These are phyloP conservation scores for Jackrogersella minutella DNA, from an alignment of 495 filamentous ascomycete species.

Conservation along the genomic window DNA sequence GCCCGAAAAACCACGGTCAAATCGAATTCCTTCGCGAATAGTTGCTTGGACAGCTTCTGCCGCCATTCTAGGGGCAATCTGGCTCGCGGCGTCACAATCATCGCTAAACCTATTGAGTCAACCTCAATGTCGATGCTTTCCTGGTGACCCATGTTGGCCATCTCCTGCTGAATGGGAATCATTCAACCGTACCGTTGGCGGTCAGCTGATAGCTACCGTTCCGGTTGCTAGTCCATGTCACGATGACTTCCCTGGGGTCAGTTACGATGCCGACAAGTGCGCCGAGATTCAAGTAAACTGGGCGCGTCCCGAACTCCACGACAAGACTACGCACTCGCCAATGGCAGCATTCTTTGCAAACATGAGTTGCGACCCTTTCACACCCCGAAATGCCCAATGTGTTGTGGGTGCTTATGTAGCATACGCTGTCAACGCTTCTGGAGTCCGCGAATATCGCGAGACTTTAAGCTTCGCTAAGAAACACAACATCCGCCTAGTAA, in stretches of 20 bases:
- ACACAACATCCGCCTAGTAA: constrained; percentile 57
- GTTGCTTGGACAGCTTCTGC: no score
- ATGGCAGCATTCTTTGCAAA: constrained; percentile 56
- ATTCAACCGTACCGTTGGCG: constrained; percentile 40
- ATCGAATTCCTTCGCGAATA: no score
- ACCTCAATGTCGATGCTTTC: no score
- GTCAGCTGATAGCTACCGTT: constrained; percentile 29
- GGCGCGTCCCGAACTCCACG: constrained; percentile 1
- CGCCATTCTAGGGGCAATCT: no score
- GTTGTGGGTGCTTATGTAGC: constrained; percentile 63
- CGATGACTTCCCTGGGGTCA: constrained; percentile 6
- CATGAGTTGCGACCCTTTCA: constrained; percentile 62
- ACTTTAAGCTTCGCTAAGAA: constrained; percentile 57
- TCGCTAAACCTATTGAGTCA: no score
- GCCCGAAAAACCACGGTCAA: no score
- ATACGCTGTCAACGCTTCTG: constrained; percentile 61
- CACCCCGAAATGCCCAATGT: constrained; percentile 51
- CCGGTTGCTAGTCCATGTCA: constrained; percentile 10
- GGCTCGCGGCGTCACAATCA: no score
- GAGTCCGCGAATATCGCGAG: constrained; percentile 48
- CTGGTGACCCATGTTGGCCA: no score
- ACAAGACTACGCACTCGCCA: constrained; percentile 35
- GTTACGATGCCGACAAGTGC: constrained; percentile 11
- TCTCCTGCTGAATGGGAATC: neutral
- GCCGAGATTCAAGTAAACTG: constrained; percentile 16